These are phyloP conservation scores for Nicotiana obtusifolia DNA, from an alignment of 257 asterid genomes.

Conservation along the genomic window DNA sequence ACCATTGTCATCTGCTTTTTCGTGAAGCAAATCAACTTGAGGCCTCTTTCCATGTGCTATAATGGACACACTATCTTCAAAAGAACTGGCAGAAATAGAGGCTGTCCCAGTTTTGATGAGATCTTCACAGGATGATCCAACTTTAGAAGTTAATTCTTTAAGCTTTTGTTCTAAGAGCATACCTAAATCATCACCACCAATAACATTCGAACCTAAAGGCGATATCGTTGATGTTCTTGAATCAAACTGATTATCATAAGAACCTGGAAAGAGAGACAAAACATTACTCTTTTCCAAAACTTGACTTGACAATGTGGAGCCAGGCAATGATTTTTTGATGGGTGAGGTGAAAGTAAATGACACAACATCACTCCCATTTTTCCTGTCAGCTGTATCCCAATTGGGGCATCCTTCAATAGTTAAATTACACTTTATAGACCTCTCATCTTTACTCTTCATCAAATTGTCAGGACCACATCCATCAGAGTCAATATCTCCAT, in stretches of 20 bases:
- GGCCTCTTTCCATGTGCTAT: constrained; percentile 20
- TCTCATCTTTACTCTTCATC: constrained; percentile 31
- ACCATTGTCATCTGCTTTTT: constrained; percentile 32
- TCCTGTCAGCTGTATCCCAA: constrained; percentile 60
- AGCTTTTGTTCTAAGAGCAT: constrained; percentile 87
- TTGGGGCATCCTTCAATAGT: constrained; percentile 42
- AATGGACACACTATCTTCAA: constrained; percentile 23
- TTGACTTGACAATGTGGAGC: constrained; percentile 32
- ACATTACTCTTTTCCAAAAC: constrained; percentile 30
- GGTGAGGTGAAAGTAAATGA: constrained; percentile 98
- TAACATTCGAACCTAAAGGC: constrained; percentile 39
- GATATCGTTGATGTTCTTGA: constrained; percentile 31
- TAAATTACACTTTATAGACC: constrained; percentile 44
- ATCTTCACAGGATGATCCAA: constrained; percentile 57
- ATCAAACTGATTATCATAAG: constrained; percentile 32
- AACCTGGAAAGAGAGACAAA: constrained; percentile 25
- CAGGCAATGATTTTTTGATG: constrained; percentile 55
- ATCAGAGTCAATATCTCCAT: constrained; percentile 30
- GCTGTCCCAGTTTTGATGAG: constrained; percentile 30
- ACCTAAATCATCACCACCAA: constrained; percentile 78
- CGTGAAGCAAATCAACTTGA: constrained; percentile 20
- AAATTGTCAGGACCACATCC: constrained; percentile 29
- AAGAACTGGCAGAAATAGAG: constrained; percentile 31
- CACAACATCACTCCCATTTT: constrained; percentile 65
- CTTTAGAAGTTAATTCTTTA: constrained; percentile 72